Evolutionary conservation across 495 filamentous ascomycete species (phyloP), one percentile per base, ranked within the genome.

Genomic region (Xylaria bambusicola): DNA sequence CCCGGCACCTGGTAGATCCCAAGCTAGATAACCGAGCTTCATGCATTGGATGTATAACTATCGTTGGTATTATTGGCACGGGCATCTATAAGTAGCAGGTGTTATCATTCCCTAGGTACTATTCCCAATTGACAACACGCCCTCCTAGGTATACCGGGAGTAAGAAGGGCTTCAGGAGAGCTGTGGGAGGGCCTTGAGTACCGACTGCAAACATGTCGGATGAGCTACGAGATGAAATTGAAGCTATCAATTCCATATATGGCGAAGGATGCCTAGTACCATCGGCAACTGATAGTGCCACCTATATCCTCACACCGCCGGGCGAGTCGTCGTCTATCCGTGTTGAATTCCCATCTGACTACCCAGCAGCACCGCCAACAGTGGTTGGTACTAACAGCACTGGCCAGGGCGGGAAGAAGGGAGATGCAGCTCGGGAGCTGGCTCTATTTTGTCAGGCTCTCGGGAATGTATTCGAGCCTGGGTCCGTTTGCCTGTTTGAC

Each of bases 221-320:
- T 79, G 90, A 93, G 33, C 85, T 97, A 21, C 69, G 68, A 38
- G 90, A 97, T 74, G 94, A 98, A 75, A 77, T 93, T 15, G 87
- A 88, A 66, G 91, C 90, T 49, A 90, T 98, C 61, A 96, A 94
- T 71, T 90, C 93, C 20, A 98, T 98, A 63, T 98, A 95, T 75
- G 89, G 87, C 21, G 81, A 84, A 15, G 74, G 79, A 40, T 89
- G 88, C 6, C 74, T 97, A 21, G 64, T 71, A 6, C 73, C 71
- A 15, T 62, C 66, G 21, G 29, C 5, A 5, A 61, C 65, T 23
- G 47, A 59, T 15, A 44, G 66, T 8, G 60, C 63, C 58, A 55
- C 77, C 24, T 85, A 82, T 57, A 68, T 86, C 55, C 75, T 89
- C 52, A 74, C 72, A 55, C 81, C 75, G 15, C 82, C 79, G 5